Conservation (phyloP, 257 asterid genomes). For the Perilla frutescens region DNA sequence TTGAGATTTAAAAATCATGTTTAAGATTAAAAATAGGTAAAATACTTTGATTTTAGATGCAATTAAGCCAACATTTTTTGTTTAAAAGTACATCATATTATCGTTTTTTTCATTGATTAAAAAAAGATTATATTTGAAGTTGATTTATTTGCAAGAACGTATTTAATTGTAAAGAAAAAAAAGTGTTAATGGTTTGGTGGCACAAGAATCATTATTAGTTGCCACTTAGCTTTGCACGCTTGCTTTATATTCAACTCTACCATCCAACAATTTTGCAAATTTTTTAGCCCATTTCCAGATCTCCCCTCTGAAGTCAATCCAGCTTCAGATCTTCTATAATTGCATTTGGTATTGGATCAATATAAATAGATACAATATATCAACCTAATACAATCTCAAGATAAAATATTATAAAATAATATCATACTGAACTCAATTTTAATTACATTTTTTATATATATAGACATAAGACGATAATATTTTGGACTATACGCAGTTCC, state of each 20-base stretch:
- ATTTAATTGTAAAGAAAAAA: not conserved
- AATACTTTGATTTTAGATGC: too few relatives aligned
- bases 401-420: too few relatives aligned
- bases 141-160: not conserved
- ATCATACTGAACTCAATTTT: too few relatives aligned
- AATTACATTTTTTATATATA: too few relatives aligned
- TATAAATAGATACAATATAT: not conserved
- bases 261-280: constrained; percentile 3
- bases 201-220: constrained; percentile 51
- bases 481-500: not conserved
- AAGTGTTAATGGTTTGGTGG: constrained; percentile 35
- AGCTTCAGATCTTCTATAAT: not conserved
- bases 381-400: not conserved
- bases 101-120: too few relatives aligned
- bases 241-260: constrained; percentile 34
- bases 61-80: too few relatives aligned
- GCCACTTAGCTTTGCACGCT: constrained; percentile 52
- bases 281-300: not conserved
- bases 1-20: too few relatives aligned
- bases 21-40: too few relatives aligned
- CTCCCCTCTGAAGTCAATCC: constrained; percentile 9
- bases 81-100: too few relatives aligned
- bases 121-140: too few relatives aligned
- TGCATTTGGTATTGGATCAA: constrained; percentile 1
- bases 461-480: too few relatives aligned